Conservation (phyloP, 768 basidiomycete species). For the Termitomyces sp. region DNA sequence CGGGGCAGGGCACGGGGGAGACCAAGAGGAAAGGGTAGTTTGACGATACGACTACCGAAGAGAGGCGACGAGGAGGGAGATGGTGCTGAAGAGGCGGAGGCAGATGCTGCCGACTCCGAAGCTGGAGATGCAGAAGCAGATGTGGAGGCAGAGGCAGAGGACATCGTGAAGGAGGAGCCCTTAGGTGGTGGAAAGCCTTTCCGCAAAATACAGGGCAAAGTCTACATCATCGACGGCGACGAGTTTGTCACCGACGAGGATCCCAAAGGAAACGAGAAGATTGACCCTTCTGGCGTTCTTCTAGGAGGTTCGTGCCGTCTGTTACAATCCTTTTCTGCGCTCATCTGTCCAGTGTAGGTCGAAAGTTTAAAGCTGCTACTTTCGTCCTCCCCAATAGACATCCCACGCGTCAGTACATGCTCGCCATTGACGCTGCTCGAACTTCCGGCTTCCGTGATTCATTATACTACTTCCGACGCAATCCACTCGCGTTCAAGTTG, state of each 20-base stretch:
- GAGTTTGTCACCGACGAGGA: slow-evolving; percentile 84
- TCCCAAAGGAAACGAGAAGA: slow-evolving; percentile 85
- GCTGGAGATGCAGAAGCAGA: slow-evolving; percentile 27
- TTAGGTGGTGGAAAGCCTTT: slow-evolving; percentile 62
- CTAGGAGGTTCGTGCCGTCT: slow-evolving; percentile 61
- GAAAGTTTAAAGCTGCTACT: slow-evolving; percentile 84
- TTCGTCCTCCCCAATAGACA: slow-evolving; percentile 86
- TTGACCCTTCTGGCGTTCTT: slow-evolving; percentile 79
- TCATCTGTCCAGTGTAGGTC: slow-evolving; percentile 40
- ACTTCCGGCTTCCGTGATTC: slow-evolving; percentile 96
- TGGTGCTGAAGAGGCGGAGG: slow-evolving; percentile 33
- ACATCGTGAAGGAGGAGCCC: slow-evolving; percentile 35
- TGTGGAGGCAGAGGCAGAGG: slow-evolving; percentile 24
- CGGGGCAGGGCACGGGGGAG: slow-evolving; percentile 30
- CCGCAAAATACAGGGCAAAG: slow-evolving; percentile 65
- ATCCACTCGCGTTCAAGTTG: slow-evolving; percentile 85
- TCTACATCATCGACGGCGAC: slow-evolving; percentile 81
- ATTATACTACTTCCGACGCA: slow-evolving; percentile 95
- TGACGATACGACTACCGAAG: slow-evolving; percentile 26
- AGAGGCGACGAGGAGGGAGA: slow-evolving; percentile 24
- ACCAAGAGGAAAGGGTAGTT: slow-evolving; percentile 21
- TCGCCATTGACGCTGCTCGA: slow-evolving; percentile 96
- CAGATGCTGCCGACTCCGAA: slow-evolving; percentile 28
- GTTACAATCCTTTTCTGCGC: slow-evolving; percentile 1
- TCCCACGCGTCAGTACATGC: slow-evolving; percentile 83